These are phyloP conservation scores for Barnettozyma sp. DNA, from an alignment of 805 yeast species.

Conservation along the genomic window DNA sequence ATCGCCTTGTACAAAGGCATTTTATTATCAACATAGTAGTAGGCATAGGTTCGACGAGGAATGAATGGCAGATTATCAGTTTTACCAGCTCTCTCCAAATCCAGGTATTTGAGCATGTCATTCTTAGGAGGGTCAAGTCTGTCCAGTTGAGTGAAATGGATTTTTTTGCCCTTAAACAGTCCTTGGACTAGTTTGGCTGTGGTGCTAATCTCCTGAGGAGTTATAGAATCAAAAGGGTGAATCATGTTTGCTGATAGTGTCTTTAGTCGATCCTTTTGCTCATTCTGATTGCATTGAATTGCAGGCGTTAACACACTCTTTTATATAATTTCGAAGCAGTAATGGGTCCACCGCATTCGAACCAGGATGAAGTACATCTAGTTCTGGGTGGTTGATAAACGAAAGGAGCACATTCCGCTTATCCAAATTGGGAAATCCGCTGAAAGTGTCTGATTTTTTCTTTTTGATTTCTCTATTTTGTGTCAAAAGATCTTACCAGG, in stretches of 20 bases:
- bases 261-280: too few relatives aligned
- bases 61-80: slow-evolving; percentile 43
- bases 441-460: not conserved
- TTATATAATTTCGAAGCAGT: not conserved
- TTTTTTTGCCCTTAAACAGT: slow-evolving; percentile 42
- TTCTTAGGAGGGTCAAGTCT: slow-evolving; percentile 74
- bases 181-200: slow-evolving; percentile 58
- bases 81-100: slow-evolving; percentile 54
- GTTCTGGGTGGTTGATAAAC: too few relatives aligned
- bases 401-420: too few relatives aligned
- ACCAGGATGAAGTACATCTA: too few relatives aligned
- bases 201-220: slow-evolving; percentile 50
- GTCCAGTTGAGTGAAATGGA: slow-evolving; percentile 62
- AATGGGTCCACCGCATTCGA: too few relatives aligned
- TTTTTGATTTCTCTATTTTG: too few relatives aligned
- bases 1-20: slow-evolving; percentile 62
- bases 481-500: too few relatives aligned
- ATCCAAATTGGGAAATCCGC: slow-evolving; percentile 3
- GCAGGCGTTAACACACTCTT: not conserved
- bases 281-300: too few relatives aligned
- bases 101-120: slow-evolving; percentile 58
- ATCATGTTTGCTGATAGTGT: slow-evolving; percentile 10
- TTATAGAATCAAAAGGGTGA: slow-evolving; percentile 56
- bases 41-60: slow-evolving; percentile 61
- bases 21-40: slow-evolving; percentile 51